Evolutionary conservation across 2,329 filamentous ascomycete species (phyloP).

Genomic region (Ascocoryne sarcoides): DNA sequence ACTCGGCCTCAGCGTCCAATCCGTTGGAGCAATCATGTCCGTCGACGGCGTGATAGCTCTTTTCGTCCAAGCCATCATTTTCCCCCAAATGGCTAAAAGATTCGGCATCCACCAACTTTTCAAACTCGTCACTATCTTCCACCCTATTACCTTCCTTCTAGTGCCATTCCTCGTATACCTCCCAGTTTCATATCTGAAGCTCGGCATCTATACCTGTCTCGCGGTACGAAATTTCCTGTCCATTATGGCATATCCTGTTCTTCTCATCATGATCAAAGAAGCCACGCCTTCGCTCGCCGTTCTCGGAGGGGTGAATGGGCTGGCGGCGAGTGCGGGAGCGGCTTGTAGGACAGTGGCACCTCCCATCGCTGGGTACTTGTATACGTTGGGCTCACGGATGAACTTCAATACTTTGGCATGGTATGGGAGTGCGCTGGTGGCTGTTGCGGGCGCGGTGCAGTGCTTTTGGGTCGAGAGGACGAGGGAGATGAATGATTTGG

Average conservation of each 20-base stretch:
- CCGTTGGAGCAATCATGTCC: slow-evolving; percentile 53
- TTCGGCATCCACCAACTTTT: slow-evolving; percentile 52
- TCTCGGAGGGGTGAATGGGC: slow-evolving; percentile 56
- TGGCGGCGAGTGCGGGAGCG: slow-evolving; percentile 56
- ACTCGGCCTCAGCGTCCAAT: slow-evolving; percentile 51
- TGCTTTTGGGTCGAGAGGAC: slow-evolving; percentile 37
- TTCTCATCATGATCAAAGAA: slow-evolving; percentile 61
- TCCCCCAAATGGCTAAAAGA: slow-evolving; percentile 49
- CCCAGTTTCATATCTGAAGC: slow-evolving; percentile 40
- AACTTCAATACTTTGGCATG: slow-evolving; percentile 54
- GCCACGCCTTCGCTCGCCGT: slow-evolving; percentile 48
- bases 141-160: slow-evolving; percentile 52
- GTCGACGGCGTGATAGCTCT: slow-evolving; percentile 51
- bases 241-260: slow-evolving; percentile 55
- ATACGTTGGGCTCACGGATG: slow-evolving; percentile 48
- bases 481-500: slow-evolving; percentile 8
- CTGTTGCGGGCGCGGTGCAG: slow-evolving; percentile 48
- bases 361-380: slow-evolving; percentile 54
- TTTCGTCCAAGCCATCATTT: slow-evolving; percentile 50
- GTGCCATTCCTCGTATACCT: slow-evolving; percentile 50
- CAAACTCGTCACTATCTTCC: slow-evolving; percentile 47
- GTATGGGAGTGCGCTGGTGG: slow-evolving; percentile 52
- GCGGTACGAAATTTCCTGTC: slow-evolving; percentile 49
- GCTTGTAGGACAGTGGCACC: slow-evolving; percentile 61
- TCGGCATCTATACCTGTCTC: slow-evolving; percentile 44